A percentile compares a stretch with the other conserved stretches of the same genome.
Evolutionary conservation across 441 rosid species (phyloP).

Genomic region (Francoa sonchifolia): DNA sequence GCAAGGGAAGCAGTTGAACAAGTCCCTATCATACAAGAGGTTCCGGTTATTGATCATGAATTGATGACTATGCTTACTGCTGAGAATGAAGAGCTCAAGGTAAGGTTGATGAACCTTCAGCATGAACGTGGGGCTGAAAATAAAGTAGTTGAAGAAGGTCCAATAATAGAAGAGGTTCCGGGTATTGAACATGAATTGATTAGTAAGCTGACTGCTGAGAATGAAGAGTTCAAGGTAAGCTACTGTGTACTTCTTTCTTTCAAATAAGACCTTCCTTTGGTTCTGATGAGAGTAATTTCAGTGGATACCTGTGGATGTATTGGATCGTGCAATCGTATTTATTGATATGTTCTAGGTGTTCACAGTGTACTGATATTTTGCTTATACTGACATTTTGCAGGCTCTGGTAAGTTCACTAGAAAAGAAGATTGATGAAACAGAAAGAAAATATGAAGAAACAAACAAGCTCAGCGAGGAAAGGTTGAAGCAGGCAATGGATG

Average conservation of each 20-base stretch:
- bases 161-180: too few relatives aligned
- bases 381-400: conserved; percentile 25
- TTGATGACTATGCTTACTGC: conserved; percentile 46
- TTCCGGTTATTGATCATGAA: conserved; percentile 41
- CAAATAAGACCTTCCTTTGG: too few relatives aligned
- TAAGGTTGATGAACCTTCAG: conserved; percentile 13
- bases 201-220: too few relatives aligned
- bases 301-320: too few relatives aligned
- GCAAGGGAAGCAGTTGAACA: conserved; percentile 33
- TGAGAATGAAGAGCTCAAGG: conserved; percentile 85
- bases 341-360: too few relatives aligned
- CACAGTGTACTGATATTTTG: conserved; percentile 11
- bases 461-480: conserved; percentile 73
- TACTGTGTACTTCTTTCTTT: too few relatives aligned
- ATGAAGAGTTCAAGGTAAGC: too few relatives aligned
- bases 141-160: too few relatives aligned
- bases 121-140: too few relatives aligned
- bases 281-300: too few relatives aligned
- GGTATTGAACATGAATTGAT: too few relatives aligned
- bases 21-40: conserved; percentile 31
- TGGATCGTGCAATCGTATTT: too few relatives aligned
- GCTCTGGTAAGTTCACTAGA: conserved; percentile 66
- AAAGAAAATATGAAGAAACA: conserved; percentile 70
- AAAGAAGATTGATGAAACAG: conserved; percentile 66
- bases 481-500: conserved; percentile 55